Percentiles rank a stretch among this genome's conserved stretches.
Conservation (phyloP, 2,329 filamentous ascomycete genomes). For the Ophiosphaerella narmari region DNA sequence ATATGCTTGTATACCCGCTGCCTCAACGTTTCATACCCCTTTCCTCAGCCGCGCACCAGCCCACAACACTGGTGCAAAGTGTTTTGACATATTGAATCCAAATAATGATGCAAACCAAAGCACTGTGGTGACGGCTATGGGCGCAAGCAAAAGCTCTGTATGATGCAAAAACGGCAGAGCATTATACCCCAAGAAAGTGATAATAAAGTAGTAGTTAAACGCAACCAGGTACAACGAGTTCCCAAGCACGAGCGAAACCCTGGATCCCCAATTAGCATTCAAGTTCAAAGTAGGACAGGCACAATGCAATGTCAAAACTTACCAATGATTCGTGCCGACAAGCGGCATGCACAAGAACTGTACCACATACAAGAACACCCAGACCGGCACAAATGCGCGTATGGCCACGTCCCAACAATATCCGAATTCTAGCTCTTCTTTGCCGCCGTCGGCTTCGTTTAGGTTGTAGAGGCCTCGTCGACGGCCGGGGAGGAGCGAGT, state of each 20-base stretch:
- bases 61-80: slow-evolving; percentile 57
- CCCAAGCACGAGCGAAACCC: slow-evolving; percentile 63
- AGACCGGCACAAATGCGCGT: slow-evolving; percentile 69
- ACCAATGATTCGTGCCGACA: slow-evolving; percentile 59
- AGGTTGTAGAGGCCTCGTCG: slow-evolving; percentile 62
- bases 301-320: slow-evolving; percentile 10
- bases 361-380: slow-evolving; percentile 68
- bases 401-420: slow-evolving; percentile 74
- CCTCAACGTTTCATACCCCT: slow-evolving; percentile 25
- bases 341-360: slow-evolving; percentile 71
- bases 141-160: slow-evolving; percentile 67
- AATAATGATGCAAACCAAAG: slow-evolving; percentile 62
- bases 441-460: slow-evolving; percentile 54
- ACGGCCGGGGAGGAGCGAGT: slow-evolving; percentile 56
- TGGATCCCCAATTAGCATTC: slow-evolving; percentile 15
- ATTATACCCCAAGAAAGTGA: slow-evolving; percentile 72
- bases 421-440: slow-evolving; percentile 68
- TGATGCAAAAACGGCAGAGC: slow-evolving; percentile 70
- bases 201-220: slow-evolving; percentile 68
- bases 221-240: slow-evolving; percentile 71
- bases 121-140: slow-evolving; percentile 63
- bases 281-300: neutral
- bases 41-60: slow-evolving; percentile 54
- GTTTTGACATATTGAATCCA: slow-evolving; percentile 56
- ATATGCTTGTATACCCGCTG: too few species aligned